Percentiles rank a stretch among this genome's conserved stretches.
Evolutionary conservation across 169 alveolate genomes (phyloP).

Genomic region (Plasmodium malariae): DNA sequence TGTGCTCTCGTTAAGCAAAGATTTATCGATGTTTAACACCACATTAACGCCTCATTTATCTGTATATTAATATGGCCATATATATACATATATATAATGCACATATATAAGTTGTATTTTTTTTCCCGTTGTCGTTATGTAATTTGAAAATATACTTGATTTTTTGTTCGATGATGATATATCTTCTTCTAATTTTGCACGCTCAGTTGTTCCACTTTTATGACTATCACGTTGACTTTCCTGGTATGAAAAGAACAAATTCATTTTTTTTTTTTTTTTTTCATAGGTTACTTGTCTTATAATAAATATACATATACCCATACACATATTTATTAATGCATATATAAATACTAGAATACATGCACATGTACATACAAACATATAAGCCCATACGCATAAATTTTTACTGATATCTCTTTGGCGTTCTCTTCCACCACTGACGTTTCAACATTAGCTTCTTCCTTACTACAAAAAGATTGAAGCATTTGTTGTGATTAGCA

Average conservation of each 20-base stretch:
- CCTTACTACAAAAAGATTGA: not conserved
- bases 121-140: too few species aligned
- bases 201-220: not conserved
- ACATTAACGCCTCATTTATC: too few species aligned
- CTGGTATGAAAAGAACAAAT: not conserved
- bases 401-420: not conserved
- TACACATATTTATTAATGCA: not conserved
- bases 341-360: not conserved
- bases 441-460: not conserved
- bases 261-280: constrained; percentile 34
- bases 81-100: not conserved
- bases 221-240: not conserved
- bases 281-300: not conserved
- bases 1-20: too few species aligned
- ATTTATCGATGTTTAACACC: too few species aligned
- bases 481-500: not conserved
- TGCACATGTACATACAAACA: too few species aligned
- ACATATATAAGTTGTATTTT: too few species aligned
- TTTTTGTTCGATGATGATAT: constrained; percentile 26
- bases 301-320: not conserved
- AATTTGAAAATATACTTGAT: constrained; percentile 19
- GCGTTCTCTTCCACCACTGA: not conserved
- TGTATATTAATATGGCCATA: not conserved
- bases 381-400: too few species aligned
- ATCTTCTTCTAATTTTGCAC: not conserved